Evolutionary conservation across 805 yeast species (phyloP).

Genomic region (Debaryomyces maramus): DNA sequence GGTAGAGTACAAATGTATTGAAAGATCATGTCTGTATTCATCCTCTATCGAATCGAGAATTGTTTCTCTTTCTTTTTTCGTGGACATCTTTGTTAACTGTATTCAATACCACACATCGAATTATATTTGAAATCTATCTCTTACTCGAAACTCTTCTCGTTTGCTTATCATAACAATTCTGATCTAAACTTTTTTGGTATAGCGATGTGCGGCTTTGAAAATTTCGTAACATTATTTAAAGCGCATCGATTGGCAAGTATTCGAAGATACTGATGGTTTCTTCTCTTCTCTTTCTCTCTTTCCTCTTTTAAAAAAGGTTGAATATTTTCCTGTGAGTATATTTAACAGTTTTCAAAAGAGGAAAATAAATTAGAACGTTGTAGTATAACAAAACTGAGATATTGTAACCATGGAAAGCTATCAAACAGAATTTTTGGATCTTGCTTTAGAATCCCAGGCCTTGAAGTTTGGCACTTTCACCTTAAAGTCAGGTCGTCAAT

Average conservation of each 20-base stretch:
- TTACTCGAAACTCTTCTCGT: neutral
- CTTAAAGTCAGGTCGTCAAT: conserved; percentile 84
- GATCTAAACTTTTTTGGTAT: neutral
- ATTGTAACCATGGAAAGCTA: conserved; percentile 47
- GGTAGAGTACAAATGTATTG: conserved; percentile 64
- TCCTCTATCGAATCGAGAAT: conserved; percentile 43
- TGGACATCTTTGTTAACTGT: conserved; percentile 2
- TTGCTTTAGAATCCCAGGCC: conserved; percentile 80
- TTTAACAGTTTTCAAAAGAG: neutral
- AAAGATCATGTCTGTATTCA: conserved; percentile 54
- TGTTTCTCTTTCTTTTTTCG: conserved; percentile 19
- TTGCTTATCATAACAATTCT: neutral
- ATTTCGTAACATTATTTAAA: neutral
- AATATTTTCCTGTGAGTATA: neutral
- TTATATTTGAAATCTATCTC: neutral
- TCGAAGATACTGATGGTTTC: no score
- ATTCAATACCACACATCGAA: neutral
- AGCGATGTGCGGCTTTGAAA: neutral
- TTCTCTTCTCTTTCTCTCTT: conserved; percentile 5
- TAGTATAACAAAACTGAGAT: neutral
- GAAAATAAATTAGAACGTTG: neutral
- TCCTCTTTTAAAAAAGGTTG: conserved; percentile 4
- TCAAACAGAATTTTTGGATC: conserved; percentile 70
- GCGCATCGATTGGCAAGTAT: neutral
- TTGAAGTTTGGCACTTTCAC: conserved; percentile 87